Percentiles rank a stretch among this genome's conserved stretches.
Evolutionary conservation across 1,284 basidiomycete genomes (phyloP).

Genomic region (Cutaneotrichosporon sp.): DNA sequence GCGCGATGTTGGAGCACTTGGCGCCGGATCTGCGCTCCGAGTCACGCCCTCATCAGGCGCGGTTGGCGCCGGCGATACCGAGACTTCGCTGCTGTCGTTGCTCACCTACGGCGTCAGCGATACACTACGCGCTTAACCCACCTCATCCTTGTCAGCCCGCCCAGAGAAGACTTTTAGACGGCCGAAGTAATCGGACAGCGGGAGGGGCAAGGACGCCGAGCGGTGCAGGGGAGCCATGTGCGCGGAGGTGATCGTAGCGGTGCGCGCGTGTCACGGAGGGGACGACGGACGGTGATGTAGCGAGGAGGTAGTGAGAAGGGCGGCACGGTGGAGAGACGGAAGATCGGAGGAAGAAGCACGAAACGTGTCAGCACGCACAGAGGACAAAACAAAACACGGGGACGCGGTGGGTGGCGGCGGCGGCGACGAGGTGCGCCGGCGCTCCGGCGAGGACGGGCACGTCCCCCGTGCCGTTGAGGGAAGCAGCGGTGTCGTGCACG

Average conservation of each 20-base stretch:
- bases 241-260: not conserved
- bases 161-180: conserved; percentile 48
- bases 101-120: conserved; percentile 13
- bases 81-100: not conserved
- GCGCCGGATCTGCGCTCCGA: too few species aligned
- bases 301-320: not conserved
- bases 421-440: too few species aligned
- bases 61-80: too few species aligned
- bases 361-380: conserved; percentile 1
- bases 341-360: not conserved
- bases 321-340: too few species aligned
- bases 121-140: conserved; percentile 17
- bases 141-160: conserved; percentile 45
- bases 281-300: not conserved
- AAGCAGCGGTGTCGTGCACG: too few species aligned
- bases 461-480: too few species aligned
- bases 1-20: too few species aligned
- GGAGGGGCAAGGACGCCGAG: conserved; percentile 42
- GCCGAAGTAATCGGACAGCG: conserved; percentile 37
- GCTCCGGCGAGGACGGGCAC: too few species aligned
- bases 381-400: not conserved
- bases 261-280: not conserved
- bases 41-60: too few species aligned
- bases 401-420: too few species aligned
- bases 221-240: conserved; percentile 42